Percentiles rank a stretch among this genome's conserved stretches.
phyloP scores from a whole-genome alignment of 768 basidiomycete species.

The Macrolepiota fuliginosa region DNA sequence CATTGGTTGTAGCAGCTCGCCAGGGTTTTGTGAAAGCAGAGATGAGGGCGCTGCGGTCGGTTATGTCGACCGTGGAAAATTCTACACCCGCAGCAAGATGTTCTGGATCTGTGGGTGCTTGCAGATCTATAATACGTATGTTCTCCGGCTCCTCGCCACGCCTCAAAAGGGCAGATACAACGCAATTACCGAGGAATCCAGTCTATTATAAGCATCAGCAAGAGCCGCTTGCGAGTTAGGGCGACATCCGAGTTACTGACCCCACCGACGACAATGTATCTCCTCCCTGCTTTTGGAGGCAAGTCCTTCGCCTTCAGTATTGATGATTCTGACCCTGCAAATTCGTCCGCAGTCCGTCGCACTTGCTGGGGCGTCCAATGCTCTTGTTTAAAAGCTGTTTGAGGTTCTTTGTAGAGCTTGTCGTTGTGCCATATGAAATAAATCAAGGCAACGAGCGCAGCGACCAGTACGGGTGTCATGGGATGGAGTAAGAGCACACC shows the following conservation, averaged over 20 bases:
- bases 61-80: neutral
- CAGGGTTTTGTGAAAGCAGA: conserved; percentile 1
- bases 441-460: neutral
- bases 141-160: neutral
- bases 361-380: neutral
- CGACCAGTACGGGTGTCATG: neutral
- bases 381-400: neutral
- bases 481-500: neutral
- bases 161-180: neutral
- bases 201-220: neutral
- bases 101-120: neutral
- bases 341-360: neutral
- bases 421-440: conserved; percentile 4
- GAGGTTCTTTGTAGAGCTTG: neutral
- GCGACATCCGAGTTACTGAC: neutral
- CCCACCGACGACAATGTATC: neutral
- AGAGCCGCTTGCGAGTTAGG: neutral
- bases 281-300: neutral
- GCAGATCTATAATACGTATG: neutral
- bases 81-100: neutral
- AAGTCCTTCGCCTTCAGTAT: neutral
- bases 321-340: neutral
- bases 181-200: neutral
- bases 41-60: neutral
- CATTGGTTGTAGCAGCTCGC: neutral